These are phyloP conservation scores for Alternaria arborescens DNA, from an alignment of 2,329 filamentous ascomycete genomes.

Conservation along the genomic window DNA sequence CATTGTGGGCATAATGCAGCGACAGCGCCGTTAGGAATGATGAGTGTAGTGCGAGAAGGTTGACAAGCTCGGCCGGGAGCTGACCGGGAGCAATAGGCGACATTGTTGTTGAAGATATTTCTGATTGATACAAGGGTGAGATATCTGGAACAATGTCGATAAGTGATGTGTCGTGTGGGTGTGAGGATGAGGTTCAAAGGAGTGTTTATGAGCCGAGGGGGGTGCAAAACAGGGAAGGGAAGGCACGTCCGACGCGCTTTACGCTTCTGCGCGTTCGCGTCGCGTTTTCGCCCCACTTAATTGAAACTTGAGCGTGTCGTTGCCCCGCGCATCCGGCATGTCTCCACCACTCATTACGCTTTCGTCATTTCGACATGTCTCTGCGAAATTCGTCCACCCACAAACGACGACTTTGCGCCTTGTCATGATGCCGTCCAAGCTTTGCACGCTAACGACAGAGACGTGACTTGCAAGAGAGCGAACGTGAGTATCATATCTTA, in stretches of 20 bases:
- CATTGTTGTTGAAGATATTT: conserved; percentile 36
- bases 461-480: background rate
- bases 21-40: conserved; percentile 61
- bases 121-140: conserved; percentile 31
- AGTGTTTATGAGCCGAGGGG: conserved; percentile 43
- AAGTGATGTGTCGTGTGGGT: conserved; percentile 26
- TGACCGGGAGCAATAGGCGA: conserved; percentile 39
- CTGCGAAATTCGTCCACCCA: background rate
- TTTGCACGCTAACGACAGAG: background rate
- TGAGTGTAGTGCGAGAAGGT: conserved; percentile 56
- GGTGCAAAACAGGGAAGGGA: conserved; percentile 34
- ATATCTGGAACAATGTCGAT: conserved; percentile 30
- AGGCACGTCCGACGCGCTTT: conserved; percentile 33
- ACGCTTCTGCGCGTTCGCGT: conserved; percentile 34
- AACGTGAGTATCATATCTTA: conserved; percentile 11
- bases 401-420: background rate
- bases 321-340: conserved; percentile 14
- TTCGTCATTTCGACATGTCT: background rate
- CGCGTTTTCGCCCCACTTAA: conserved; percentile 40
- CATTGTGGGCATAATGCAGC: conserved; percentile 61
- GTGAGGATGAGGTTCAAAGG: conserved; percentile 16
- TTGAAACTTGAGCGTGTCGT: conserved; percentile 20
- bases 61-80: conserved; percentile 54
- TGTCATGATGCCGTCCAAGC: background rate
- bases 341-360: conserved; percentile 9